A percentile compares a stretch with the other conserved stretches of the same genome.
Evolutionary conservation across 2,329 filamentous ascomycete species (phyloP).

Genomic region (Ophiostoma fasciatum): DNA sequence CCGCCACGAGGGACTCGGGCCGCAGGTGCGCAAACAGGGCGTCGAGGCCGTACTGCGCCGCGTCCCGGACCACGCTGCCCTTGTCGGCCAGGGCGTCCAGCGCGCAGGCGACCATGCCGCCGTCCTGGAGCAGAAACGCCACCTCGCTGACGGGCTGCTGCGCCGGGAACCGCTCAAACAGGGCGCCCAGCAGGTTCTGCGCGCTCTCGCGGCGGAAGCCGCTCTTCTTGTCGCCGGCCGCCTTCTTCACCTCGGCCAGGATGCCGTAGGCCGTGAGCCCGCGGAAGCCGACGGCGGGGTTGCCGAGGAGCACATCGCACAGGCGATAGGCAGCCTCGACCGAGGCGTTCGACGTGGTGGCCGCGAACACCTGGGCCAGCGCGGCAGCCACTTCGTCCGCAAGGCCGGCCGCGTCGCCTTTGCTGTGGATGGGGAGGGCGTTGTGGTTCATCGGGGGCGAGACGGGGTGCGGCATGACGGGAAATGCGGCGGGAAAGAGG

Average conservation of each 20-base stretch:
- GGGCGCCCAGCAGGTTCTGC: slow-evolving; percentile 85
- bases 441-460: slow-evolving; percentile 11
- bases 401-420: slow-evolving; percentile 28
- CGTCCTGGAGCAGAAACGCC: slow-evolving; percentile 68
- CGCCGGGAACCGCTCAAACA: slow-evolving; percentile 79
- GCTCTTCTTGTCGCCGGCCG: slow-evolving; percentile 87
- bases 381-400: slow-evolving; percentile 51
- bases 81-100: slow-evolving; percentile 86
- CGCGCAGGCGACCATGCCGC: slow-evolving; percentile 53
- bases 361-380: slow-evolving; percentile 52
- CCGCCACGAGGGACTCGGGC: slow-evolving; percentile 69
- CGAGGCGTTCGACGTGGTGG: slow-evolving; percentile 52
- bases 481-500: background rate
- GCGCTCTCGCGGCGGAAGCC: slow-evolving; percentile 72
- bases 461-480: slow-evolving; percentile 13
- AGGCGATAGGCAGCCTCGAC: slow-evolving; percentile 48
- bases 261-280: slow-evolving; percentile 40
- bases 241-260: slow-evolving; percentile 47
- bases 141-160: slow-evolving; percentile 67
- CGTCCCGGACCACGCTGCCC: slow-evolving; percentile 72
- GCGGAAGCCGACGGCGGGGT: slow-evolving; percentile 30
- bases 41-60: slow-evolving; percentile 87
- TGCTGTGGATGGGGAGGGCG: slow-evolving; percentile 13
- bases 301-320: slow-evolving; percentile 42
- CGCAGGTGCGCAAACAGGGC: slow-evolving; percentile 67